Base-by-base conservation (phyloP, 1,284 basidiomycete genomes). In the Microbotryum lychnidis-dioicae region DNA sequence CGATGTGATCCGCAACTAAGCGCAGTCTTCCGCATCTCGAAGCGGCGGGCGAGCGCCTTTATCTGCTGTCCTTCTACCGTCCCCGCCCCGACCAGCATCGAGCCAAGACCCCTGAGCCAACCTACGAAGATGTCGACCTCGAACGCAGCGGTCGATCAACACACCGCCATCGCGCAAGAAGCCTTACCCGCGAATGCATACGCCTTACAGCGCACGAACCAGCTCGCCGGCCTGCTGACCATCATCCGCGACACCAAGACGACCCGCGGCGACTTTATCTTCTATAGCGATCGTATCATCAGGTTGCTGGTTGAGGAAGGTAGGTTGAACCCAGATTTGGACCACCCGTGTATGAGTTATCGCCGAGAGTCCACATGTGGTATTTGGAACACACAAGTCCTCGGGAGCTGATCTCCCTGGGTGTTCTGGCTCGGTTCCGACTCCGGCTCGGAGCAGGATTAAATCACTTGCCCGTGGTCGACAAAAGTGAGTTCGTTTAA, bases 151-250 rank as follows among this genome's bases (percentile, higher is more conserved):
- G 45, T 25, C 42, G 54, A 45, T 5, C 23, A 27, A 33, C 37
- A 59, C 47, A 42, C 56, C 51, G 10, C 51, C 6, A n/a, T 44
- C 52, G 50, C 47, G 27, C 64, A 60, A 6, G 27, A 57, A 7
- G 10, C 54, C 48, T 77, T 89, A 8, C 88, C 88, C 16, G 80
- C 85, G 1, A 89, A 87, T 21, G 88, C 91, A n/a, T 85, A 86
- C 73, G 89, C 87, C 2, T 80, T 94, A 2, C 84, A 85, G 0
- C 88, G 86, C 70, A 97, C 92, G 96, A 84, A 87, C 3, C 91
- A 96, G 77, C 84, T 98, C 37, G 92, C 97, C 76, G 92, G 92
- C 0, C 79, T 97, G 21, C 88, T 96, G 76, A 97, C 96, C 18
- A 94, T 97, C 77, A 94, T 98, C 73, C 79, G 70, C 42, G 73